Evolutionary conservation across 1,284 basidiomycete genomes (phyloP), one percentile per base, ranked within the genome.

Genomic region (Dichomitus squalens): DNA sequence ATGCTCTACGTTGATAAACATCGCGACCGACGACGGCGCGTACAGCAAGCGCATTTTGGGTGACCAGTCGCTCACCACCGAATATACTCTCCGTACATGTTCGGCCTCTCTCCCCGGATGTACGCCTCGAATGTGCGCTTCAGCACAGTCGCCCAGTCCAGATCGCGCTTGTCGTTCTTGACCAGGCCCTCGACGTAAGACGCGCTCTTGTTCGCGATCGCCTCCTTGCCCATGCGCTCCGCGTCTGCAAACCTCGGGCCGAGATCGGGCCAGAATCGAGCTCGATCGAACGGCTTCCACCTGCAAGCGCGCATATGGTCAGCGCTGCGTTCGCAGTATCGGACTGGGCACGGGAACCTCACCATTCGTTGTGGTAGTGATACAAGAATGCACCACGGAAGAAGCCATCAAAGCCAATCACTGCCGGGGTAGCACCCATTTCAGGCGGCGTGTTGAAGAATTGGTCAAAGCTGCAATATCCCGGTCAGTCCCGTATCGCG

Each of bases 51-150:
- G 7, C 38, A 16, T 31, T 11, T 49, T 49, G 8, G 36, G 39
- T 27, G 53, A 49, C 35, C 36, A 55, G 43, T 21, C 20, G 21
- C 63, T 76, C 70, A 90, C 87, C 87, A 90, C 62, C 77, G 74
- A 57, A 91, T 73, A 83, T 88, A 93, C 73, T 95, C 93, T 52
- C 93, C 93, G 67, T 95, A 96, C 89, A 95, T 91, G 72, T 95
- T 96, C 14, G 94, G 93, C 61, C 81, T 76, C 75, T 96, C 95
- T 18, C 89, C 92, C 43, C 95, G 84, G 55, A 96, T 70, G 73
- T 92, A 96, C 29, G 86, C 82, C 75, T 97, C 95, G 68, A 96
- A 96, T 43, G 92, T 95, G 67, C 95, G 80, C 77, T 97, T 97
- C 60, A 96, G 72, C 33, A 96, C 92, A 7, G 93, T 90, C 23